phyloP scores from a whole-genome alignment of 768 basidiomycete genomes.

The Boletus pseudo-olivaceus region DNA sequence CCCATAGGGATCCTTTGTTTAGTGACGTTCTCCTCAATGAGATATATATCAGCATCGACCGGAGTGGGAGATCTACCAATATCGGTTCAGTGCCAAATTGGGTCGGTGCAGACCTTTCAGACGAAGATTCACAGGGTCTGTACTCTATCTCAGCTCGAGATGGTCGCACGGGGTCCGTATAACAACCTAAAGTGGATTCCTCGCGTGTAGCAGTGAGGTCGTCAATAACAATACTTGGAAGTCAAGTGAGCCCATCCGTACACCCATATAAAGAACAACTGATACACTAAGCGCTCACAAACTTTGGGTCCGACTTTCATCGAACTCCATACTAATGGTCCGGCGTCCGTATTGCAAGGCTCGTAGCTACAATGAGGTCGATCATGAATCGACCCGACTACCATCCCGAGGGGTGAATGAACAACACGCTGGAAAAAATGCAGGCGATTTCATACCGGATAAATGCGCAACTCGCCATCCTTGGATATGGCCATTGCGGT shows the following conservation, averaged over 20 bases:
- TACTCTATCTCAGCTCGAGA: neutral
- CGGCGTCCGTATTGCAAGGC: constrained; percentile 24
- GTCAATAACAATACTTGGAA: neutral
- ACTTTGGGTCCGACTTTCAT: neutral
- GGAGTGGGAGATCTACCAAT: neutral
- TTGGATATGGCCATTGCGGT: constrained; percentile 24
- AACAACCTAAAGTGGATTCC: neutral
- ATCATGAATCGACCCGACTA: constrained; percentile 25
- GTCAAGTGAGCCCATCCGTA: neutral
- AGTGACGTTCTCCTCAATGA: neutral
- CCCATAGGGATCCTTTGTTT: neutral
- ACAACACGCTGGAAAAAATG: neutral
- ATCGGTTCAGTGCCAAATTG: neutral
- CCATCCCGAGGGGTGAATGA: neutral
- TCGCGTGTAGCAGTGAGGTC: neutral
- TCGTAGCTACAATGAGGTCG: constrained; percentile 29
- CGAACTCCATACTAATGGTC: constrained; percentile 7
- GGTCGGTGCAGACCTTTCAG: neutral
- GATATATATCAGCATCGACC: neutral
- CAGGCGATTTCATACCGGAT: constrained; percentile 20
- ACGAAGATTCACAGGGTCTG: neutral
- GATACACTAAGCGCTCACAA: neutral
- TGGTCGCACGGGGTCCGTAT: neutral
- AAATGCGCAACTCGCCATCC: constrained; percentile 25
- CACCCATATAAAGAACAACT: neutral